Evolutionary conservation across 2,329 filamentous ascomycete genomes (phyloP).

Genomic region (Xylariaceae sp.): DNA sequence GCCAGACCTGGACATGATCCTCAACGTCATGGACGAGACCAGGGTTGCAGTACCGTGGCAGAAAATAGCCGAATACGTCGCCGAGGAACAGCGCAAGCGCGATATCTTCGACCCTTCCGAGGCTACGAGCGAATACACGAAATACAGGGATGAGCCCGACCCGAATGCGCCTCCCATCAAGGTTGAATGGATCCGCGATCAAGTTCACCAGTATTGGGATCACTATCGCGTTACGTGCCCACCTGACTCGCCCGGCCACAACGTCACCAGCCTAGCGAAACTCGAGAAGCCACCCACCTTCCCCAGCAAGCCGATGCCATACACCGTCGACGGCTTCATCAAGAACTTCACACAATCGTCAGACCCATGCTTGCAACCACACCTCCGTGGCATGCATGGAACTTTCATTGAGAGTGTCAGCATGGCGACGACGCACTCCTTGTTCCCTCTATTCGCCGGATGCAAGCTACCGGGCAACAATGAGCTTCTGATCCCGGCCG

Average conservation of each 20-base stretch:
- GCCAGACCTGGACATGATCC: conserved; percentile 61
- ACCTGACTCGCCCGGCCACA: conserved; percentile 45
- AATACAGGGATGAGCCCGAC: conserved; percentile 30
- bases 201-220: conserved; percentile 52
- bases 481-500: conserved; percentile 59
- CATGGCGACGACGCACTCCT: conserved; percentile 45
- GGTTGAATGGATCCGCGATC: conserved; percentile 19
- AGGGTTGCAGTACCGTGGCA: conserved; percentile 57
- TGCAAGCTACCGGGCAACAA: conserved; percentile 59
- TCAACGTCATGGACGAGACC: conserved; percentile 60
- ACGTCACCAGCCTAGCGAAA: conserved; percentile 24
- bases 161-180: conserved; percentile 10
- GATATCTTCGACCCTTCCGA: conserved; percentile 37
- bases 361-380: conserved; percentile 55
- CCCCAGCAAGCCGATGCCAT: conserved; percentile 26
- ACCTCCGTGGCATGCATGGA: conserved; percentile 46
- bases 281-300: conserved; percentile 19
- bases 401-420: conserved; percentile 51
- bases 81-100: conserved; percentile 41
- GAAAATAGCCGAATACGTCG: conserved; percentile 46
- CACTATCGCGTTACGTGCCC: conserved; percentile 52
- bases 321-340: conserved; percentile 44
- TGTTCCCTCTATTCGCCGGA: conserved; percentile 57
- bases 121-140: conserved; percentile 40
- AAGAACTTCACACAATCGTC: conserved; percentile 53